Evolutionary conservation across 441 rosid genomes (phyloP), one percentile per base, ranked within the genome.

Genomic region (Adansonia gregorii): DNA sequence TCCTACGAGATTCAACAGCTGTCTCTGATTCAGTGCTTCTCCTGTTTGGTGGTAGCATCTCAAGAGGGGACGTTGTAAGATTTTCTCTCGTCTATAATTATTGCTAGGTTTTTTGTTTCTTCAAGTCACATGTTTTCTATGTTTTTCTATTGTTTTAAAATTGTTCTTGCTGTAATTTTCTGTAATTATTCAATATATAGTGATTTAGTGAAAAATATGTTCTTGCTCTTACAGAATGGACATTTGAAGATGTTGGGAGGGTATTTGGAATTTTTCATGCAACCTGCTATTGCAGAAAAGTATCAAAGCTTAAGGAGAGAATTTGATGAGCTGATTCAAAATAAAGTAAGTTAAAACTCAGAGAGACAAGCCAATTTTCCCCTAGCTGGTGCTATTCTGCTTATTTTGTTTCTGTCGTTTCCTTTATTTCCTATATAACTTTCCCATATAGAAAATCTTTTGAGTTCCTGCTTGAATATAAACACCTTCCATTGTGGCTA

Each of bases 201-300:
- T 12, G 55, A 39, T 66, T 73, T 51, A 69, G 10, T 48, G 58
- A 74, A 73, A 31, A 24, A 58, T 71, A 6, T 76, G 68, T 68
- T 73, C 73, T 72, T 75, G 45, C 65, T 82, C 27, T 78, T 75
- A 77, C 86, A 94, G 99, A 95, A 88, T 80, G 99, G 98, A 51
- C 97, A 92, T 83, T 73, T 96, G 90, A 94, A 92, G 86, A 93
- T 96, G 98, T 79, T 93, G 86, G 99, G 95, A 74, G 99, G 98
- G 58, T 96, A 85, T 81, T 75, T 96, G 82, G 99, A 96, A 79
- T 93, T 96, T 82, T 96, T 90, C 87, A 90, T 91, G 94, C 80
- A 87, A 69, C 93, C 96, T 76, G 85, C 84, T 60, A 76, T 88
- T 66, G 94, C 93, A 55, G 94, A 90, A 81, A 84, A 87, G 77